Evolutionary conservation across 441 rosid genomes (phyloP), one percentile per base, ranked within the genome.

Genomic region (Metrosideros polymorpha): DNA sequence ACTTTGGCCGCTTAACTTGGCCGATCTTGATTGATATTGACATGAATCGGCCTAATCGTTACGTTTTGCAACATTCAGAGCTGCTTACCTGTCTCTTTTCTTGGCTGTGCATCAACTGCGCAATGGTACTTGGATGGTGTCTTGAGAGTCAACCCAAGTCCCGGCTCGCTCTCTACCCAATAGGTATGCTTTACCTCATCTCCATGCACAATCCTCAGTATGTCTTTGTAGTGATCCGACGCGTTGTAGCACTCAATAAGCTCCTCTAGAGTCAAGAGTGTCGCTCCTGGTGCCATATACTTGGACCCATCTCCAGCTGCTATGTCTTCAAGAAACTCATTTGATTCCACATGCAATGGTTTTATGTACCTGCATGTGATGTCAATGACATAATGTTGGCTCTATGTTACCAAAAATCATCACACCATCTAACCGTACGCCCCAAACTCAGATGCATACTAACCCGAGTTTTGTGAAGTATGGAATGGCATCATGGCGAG

Each of bases 81-180:
- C 47, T 10, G 79, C 47, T 71, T 82, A 56, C 89, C 89, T 55
- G 89, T 90, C 83, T 88, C 87, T 83, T 52, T 83, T 85, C 89
- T 88, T 35, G 77, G 86, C 85, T 9, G 57, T 39, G 85, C 56
- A 51, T 82, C 84, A 43, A 84, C 79, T 63, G 88, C 57, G 29
- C 4, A 27, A 45, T 85, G 84, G 85, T 79, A 85, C 82, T 87
- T 85, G 84, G 85, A 61, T 77, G 88, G 88, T 32, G 86, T 88
- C 54, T 83, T 86, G 18, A 90, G 90, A 57, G 88, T 83, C 83
- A 88, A 86, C 39, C 87, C 87, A 52, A 88, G 87, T 55, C 90
- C 92, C 25, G 89, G 89, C 57, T 89, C 90, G n/a, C 90, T 84
- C 85, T 89, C 88, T 61, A 90, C 86, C 92, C 89, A 89, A 39